Conservation (phyloP, 495 filamentous ascomycete species). For the Xylaria scruposa region DNA sequence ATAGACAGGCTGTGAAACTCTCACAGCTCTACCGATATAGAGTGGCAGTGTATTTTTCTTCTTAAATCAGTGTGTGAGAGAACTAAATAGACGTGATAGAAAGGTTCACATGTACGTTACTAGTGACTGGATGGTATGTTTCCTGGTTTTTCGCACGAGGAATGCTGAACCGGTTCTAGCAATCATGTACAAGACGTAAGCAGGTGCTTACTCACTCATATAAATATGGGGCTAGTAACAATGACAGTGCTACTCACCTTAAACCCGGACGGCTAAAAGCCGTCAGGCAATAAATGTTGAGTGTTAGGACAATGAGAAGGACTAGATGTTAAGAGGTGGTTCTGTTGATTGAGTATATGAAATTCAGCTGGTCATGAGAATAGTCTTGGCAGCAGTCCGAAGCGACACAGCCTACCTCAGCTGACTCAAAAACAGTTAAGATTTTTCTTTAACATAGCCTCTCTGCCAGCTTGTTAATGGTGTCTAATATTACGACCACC, state of each 20-base stretch:
- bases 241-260: background rate
- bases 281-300: background rate
- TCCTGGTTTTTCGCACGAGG: background rate
- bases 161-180: background rate
- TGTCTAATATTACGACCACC: background rate
- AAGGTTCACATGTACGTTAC: background rate
- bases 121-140: background rate
- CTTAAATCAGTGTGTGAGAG: background rate
- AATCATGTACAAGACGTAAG: background rate
- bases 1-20: constrained; percentile 11
- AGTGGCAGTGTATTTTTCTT: background rate
- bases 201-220: background rate
- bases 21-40: background rate
- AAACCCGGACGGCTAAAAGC: background rate
- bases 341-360: background rate
- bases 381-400: background rate
- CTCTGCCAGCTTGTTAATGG: background rate
- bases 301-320: background rate
- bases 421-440: background rate
- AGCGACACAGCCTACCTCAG: background rate
- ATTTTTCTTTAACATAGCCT: background rate
- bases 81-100: too few relatives aligned
- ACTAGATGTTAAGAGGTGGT: background rate
- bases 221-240: background rate
- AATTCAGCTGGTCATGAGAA: background rate